Percentiles rank a stretch among this genome's conserved stretches.
Conservation (phyloP, 192 early-diverging fungal genomes). For the Podila minutissima region DNA sequence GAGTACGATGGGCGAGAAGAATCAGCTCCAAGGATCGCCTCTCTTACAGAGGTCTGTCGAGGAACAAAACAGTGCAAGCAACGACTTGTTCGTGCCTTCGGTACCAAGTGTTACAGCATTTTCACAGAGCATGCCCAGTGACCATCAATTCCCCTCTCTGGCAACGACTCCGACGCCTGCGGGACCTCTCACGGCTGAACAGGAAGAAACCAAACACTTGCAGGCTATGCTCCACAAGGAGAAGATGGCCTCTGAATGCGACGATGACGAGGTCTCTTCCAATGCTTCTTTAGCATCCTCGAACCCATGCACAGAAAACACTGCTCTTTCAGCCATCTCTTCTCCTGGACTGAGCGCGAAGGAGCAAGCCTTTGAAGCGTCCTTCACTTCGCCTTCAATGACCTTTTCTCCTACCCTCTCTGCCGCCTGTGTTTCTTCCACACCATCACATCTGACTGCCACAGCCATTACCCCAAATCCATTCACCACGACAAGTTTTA, state of each 20-base stretch:
- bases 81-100: not conserved
- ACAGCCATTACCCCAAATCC: not conserved
- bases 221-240: constrained; percentile 27
- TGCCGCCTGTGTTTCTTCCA: not conserved
- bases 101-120: not conserved
- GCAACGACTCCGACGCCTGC: not conserved
- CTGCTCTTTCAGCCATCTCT: constrained; percentile 23
- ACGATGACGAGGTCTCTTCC: constrained; percentile 30
- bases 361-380: constrained; percentile 22
- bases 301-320: constrained; percentile 27
- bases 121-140: constrained; percentile 12
- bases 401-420: constrained; percentile 2
- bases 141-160: constrained; percentile 1
- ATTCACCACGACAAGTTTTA: not conserved
- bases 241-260: not conserved
- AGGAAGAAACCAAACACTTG: constrained; percentile 31
- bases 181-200: not conserved
- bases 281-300: constrained; percentile 24
- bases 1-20: not conserved
- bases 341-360: constrained; percentile 37
- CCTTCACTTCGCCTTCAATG: constrained; percentile 38
- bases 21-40: not conserved
- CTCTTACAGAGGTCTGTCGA: not conserved
- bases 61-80: not conserved
- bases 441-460: constrained; percentile 4